Evolutionary conservation across 495 filamentous ascomycete genomes (phyloP), one percentile per base, ranked within the genome.

Genomic region (Aspergillus homomorphus): DNA sequence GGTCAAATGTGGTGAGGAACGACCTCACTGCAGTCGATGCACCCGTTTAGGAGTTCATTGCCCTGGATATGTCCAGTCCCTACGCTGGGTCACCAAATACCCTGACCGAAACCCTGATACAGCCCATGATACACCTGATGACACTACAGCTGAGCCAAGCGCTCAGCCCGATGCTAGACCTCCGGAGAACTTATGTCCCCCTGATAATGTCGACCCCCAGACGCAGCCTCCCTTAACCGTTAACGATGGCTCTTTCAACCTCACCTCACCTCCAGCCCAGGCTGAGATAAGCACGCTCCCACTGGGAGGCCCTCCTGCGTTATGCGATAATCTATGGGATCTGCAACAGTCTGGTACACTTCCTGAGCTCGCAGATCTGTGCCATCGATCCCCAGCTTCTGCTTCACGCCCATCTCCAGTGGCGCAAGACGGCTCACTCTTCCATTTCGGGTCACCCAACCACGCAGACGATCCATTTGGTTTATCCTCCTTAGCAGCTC

Each of bases 1-100:
- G 81, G 70, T 84, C 56, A 84, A 84, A 71, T 84, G 81, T 62
- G 81, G 80, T 67, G 81, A 84, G 63, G 73, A 73, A 26, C 75
- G 79, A 42, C 82, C 82, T 33, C 68, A 72, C 50, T 84, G 82
- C 62, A 66, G 59, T 55, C 78, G 80, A 54, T 84, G 82, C 59
- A 73, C 64, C n/a, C 76, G 75, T 33, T 66, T 80, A 49, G 73
- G 77, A 0, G 69, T 82, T 19, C 60, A 61, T 23, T 84, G 82
- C 51, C 82, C 82, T 18, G 82, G 82, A 1, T 84, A 84, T 61
- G 68, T 74, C 4, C 77, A 82, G 62, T 69, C 77, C 6, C 63
- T 84, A 16, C 74, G 77, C 30, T 84, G 82, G 82, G 76, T 81
- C 16, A 82, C 80, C 16, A 80, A 84, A 61, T 75, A 81, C 66